Conservation (phyloP, 2,329 filamentous ascomycete species). For the Leptosphaerulina australis region DNA sequence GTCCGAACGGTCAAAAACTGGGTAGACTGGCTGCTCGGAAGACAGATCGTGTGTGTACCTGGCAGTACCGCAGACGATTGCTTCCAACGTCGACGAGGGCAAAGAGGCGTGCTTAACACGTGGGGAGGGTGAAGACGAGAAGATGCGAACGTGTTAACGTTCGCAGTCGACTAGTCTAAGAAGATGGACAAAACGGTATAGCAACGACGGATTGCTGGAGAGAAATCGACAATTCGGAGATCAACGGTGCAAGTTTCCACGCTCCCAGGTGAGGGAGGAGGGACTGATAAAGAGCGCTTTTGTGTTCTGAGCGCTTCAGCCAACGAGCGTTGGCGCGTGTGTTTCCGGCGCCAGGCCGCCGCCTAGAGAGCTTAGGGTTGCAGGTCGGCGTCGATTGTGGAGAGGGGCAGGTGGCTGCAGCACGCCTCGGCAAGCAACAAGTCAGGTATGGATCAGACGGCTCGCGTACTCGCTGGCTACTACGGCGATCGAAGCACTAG, state of each 20-base stretch:
- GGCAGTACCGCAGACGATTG: slow-evolving; percentile 23
- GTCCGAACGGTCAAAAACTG: neutral
- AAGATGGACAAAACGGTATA: neutral
- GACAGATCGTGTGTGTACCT: slow-evolving; percentile 19
- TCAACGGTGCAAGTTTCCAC: neutral
- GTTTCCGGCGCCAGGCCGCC: slow-evolving; percentile 13
- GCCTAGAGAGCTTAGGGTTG: slow-evolving; percentile 13
- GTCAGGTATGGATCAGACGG: slow-evolving; percentile 15
- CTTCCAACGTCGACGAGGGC: slow-evolving; percentile 8
- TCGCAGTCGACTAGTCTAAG: slow-evolving; percentile 1
- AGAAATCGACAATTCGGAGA: neutral
- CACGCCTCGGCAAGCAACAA: slow-evolving; percentile 16
- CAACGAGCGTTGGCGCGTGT: slow-evolving; percentile 12
- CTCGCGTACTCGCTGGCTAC: slow-evolving; percentile 16
- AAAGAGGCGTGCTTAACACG: slow-evolving; percentile 8
- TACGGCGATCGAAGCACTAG: slow-evolving; percentile 24
- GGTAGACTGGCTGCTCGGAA: slow-evolving; percentile 8
- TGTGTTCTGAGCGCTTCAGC: neutral
- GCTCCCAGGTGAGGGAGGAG: neutral
- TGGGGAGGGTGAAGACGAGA: neutral
- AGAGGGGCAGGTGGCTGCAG: slow-evolving; percentile 6
- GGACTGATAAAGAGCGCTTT: slow-evolving; percentile 13
- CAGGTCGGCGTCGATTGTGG: slow-evolving; percentile 15
- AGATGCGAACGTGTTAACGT: slow-evolving; percentile 10
- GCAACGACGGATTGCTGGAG: slow-evolving; percentile 3